Percentiles rank a stretch among this genome's conserved stretches.
phyloP scores from a whole-genome alignment of 805 yeast genomes.

The Ogataea pini region DNA sequence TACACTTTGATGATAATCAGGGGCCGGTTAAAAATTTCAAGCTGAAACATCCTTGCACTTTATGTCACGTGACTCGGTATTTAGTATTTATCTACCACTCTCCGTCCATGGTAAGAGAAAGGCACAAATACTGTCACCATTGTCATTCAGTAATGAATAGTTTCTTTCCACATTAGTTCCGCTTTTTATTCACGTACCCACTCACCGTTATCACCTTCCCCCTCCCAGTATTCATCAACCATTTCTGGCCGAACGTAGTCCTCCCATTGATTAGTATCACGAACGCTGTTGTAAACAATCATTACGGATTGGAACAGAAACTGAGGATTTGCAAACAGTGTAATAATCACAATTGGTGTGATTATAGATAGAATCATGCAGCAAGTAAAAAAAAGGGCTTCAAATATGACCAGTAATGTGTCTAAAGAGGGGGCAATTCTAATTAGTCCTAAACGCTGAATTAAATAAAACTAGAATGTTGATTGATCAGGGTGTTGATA shows the following conservation, averaged over 20 bases:
- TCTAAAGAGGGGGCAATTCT: constrained; percentile 1
- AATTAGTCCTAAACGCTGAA: no score
- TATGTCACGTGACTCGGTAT: no score
- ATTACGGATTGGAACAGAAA: constrained; percentile 1
- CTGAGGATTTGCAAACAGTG: no score
- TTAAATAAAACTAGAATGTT: no score
- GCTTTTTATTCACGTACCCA: no score
- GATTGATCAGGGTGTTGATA: no score
- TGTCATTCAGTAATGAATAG: no score
- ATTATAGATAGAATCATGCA: neutral
- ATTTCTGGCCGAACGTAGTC: neutral
- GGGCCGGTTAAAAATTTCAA: neutral
- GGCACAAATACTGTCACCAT: no score
- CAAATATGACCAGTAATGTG: neutral
- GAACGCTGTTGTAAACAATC: neutral
- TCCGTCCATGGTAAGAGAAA: no score
- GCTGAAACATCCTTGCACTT: no score
- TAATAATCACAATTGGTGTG: constrained; percentile 1
- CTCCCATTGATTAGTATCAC: neutral
- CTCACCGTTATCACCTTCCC: neutral
- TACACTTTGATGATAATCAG: neutral
- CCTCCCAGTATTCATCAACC: neutral
- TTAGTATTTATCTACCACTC: no score
- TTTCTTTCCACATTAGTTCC: no score
- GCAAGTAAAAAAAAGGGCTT: neutral